Evolutionary conservation across 768 basidiomycete genomes (phyloP), one percentile per base, ranked within the genome.

Genomic region (Termitomyces sp.): DNA sequence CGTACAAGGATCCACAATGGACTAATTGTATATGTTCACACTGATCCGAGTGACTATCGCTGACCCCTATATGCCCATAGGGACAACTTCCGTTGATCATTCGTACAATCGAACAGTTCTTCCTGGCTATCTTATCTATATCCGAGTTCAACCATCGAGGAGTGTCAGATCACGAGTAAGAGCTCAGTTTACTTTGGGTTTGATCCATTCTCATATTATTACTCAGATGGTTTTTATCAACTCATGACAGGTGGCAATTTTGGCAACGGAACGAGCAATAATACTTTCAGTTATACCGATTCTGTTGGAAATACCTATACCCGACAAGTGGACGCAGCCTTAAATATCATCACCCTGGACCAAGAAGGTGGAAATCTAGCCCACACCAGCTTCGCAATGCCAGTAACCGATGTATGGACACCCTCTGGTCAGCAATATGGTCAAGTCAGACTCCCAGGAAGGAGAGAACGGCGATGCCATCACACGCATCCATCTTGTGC

Each of bases 221-320:
- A n/a, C 18, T 33, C 67, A 70, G 12, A 61, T 72, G 1, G 65
- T 71, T 0, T 64, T 74, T 31, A 67, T 69, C 1, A 63, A 43
- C 54, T 63, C 5, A 49, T 49, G 49, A 32, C 54, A 2, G 63
- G 58, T 27, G 81, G 82, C 12, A 84, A 82, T 63, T 67, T 68
- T 7, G 88, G 84, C 0, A 88, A 88, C 52, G 88, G 88, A 27
- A 87, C 85, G 6, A 88, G 74, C 68, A 81, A 78, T 68, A 90
- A 90, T 65, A 78, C 76, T 0, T 84, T 91, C 68, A 68, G 65
- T 32, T 92, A 89, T 63, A 58, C 66, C 11, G 87, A 91, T 64
- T 60, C 61, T 42, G 67, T 69, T 6, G 84, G 82, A 47, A 85
- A 90, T 67, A 87, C 86, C 0, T 91, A 77, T 66, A 66, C 68